Evolutionary conservation across 441 rosid species (phyloP), one percentile per base, ranked within the genome.

Genomic region (Erodium texanum): DNA sequence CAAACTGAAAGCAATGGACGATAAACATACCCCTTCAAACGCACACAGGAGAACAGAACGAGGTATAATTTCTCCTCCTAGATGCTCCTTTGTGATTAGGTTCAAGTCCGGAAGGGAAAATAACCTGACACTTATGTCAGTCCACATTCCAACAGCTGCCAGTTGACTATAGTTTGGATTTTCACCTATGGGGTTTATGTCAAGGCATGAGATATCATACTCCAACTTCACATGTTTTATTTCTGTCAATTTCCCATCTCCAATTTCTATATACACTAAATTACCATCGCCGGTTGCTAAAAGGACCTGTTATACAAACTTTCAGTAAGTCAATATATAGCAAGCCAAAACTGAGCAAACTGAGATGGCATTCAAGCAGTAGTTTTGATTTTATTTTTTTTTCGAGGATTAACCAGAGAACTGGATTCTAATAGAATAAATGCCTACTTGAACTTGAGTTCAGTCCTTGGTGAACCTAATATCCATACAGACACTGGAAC

Each of bases 111-210:
- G 98, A 62, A 94, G 89, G 16, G 96, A 86, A 76, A 94, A 90
- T 36, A 94, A 81, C 71, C 88, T 86, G 73, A 94, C 97, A 80
- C 98, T 89, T 77, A 94, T 92, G 78, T 94, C 10, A 5, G 41
- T 94, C 99, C 98, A 92, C 99, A 92, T 94, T 73, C 99, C 99
- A 75, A 92, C 98, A 4, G 91, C 89, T 74, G 96, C 99, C 74
- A 92, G 83, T 74, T 92, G 93, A 74, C 99, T 92, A 77, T 74
- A 78, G 74, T 80, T 89, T 62, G 88, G 80, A 75, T 87, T 87
- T 64, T 89, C 89, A 50, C 98, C 96, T 52, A 88, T 90, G 66
- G 97, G 96, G 41, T 92, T 94, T 65, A 92, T 87, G 83, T 94
- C 99, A 73, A 92, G 94, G 75, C 99, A 92, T 50, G 98, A 92